Conservation (phyloP, 2,329 filamentous ascomycete genomes). For the Fusarium paranaense region DNA sequence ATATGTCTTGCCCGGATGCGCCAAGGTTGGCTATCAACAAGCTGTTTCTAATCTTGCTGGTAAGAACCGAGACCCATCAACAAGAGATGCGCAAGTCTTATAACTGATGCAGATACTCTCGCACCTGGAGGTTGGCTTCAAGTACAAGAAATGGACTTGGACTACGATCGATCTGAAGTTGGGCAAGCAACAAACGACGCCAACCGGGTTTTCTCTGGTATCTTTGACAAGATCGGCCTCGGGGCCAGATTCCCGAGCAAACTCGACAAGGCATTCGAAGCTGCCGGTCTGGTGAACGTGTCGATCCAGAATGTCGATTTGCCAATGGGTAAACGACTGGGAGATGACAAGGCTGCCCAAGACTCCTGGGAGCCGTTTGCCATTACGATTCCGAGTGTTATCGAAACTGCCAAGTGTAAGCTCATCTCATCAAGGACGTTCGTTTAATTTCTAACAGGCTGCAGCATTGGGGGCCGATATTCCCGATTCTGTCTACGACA, state of each 20-base stretch:
- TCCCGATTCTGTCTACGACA: neutral
- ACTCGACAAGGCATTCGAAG: neutral
- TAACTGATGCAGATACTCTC: neutral
- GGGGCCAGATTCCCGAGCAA: neutral
- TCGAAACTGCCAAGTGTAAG: slow-evolving; percentile 13
- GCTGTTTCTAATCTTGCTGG: slow-evolving; percentile 1
- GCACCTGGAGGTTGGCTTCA: slow-evolving; percentile 19
- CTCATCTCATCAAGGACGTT: neutral
- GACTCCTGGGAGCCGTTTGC: slow-evolving; percentile 10
- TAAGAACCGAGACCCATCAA: neutral
- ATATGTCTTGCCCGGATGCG: slow-evolving; percentile 7
- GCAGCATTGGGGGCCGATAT: slow-evolving; percentile 3
- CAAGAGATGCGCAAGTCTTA: neutral
- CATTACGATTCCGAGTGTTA: slow-evolving; percentile 9
- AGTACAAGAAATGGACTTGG: slow-evolving; percentile 23
- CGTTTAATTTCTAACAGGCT: neutral
- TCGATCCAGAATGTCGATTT: neutral
- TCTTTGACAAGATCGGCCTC: slow-evolving; percentile 23
- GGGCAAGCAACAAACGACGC: slow-evolving; percentile 15
- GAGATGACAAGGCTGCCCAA: neutral
- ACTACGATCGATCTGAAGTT: neutral
- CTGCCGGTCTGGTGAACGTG: neutral
- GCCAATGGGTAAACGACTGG: slow-evolving; percentile 13
- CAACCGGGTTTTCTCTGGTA: neutral
- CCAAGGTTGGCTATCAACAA: neutral